phyloP scores from a whole-genome alignment of 495 filamentous ascomycete species.

The Stereocaulon alpinum region DNA sequence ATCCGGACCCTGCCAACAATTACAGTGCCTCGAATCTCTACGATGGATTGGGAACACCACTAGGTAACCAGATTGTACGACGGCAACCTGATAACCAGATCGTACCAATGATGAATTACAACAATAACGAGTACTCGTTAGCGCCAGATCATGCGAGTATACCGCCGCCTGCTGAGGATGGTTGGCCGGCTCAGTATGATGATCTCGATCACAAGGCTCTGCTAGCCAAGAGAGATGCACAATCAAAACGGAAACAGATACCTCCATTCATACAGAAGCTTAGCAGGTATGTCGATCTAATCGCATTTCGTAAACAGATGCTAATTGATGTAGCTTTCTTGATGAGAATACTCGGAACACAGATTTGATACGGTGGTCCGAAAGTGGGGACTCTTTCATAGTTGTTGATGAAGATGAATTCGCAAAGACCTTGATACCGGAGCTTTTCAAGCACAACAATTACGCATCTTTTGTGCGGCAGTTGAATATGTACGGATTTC shows the following conservation, averaged over 20 bases:
- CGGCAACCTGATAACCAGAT: conserved; percentile 53
- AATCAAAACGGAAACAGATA: conserved; percentile 83
- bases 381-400: conserved; percentile 90
- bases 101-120: conserved; percentile 37
- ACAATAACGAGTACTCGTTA: conserved; percentile 23
- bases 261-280: conserved; percentile 98
- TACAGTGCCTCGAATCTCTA: conserved; percentile 29
- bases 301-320: not conserved
- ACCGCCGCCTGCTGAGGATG: conserved; percentile 35
- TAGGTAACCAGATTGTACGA: conserved; percentile 17
- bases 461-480: conserved; percentile 98
- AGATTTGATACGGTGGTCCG: conserved; percentile 94
- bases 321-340: conserved; percentile 60
- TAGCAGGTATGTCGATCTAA: conserved; percentile 61
- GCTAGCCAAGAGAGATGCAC: conserved; percentile 70
- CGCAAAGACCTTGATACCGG: conserved; percentile 90
- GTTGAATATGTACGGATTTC: conserved; percentile 99
- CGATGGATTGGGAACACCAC: conserved; percentile 26
- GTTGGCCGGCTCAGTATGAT: conserved; percentile 57
- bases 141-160: not conserved
- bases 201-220: conserved; percentile 65
- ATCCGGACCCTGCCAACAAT: conserved; percentile 17
- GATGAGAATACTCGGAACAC: conserved; percentile 77
- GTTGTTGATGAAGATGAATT: conserved; percentile 98
- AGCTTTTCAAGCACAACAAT: conserved; percentile 98